Evolutionary conservation across 805 yeast species (phyloP).

Genomic region (Ogataea polymorpha): DNA sequence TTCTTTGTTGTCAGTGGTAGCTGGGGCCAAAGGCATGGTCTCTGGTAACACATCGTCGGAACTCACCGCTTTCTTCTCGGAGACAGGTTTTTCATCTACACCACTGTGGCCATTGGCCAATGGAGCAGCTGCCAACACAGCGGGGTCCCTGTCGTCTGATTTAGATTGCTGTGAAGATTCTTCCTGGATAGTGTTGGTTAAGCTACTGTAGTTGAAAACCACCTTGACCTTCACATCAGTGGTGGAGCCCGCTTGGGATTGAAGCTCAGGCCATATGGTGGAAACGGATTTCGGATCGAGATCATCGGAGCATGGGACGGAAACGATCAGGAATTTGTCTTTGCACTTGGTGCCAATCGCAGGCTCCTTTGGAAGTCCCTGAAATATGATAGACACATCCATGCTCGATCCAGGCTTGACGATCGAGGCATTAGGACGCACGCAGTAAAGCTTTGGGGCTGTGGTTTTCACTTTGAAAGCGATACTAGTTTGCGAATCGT

Average conservation of each 20-base stretch:
- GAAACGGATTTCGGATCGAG: slow-evolving; percentile 55
- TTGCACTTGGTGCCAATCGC: slow-evolving; percentile 71
- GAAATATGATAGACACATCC: slow-evolving; percentile 78
- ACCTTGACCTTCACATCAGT: slow-evolving; percentile 33
- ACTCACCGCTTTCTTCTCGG: background rate
- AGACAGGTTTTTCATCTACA: slow-evolving; percentile 1
- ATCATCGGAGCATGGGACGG: slow-evolving; percentile 69
- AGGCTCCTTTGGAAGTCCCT: slow-evolving; percentile 78
- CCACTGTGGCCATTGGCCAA: slow-evolving; percentile 9
- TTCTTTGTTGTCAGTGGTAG: slow-evolving; percentile 6
- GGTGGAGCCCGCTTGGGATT: slow-evolving; percentile 47
- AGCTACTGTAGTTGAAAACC: slow-evolving; percentile 28
- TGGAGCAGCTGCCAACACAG: slow-evolving; percentile 15
- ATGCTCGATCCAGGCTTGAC: slow-evolving; percentile 70
- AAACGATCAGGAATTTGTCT: slow-evolving; percentile 89
- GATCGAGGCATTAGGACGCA: slow-evolving; percentile 89
- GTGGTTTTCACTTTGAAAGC: slow-evolving; percentile 98
- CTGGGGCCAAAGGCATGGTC: slow-evolving; percentile 10
- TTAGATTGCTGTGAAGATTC: slow-evolving; percentile 24
- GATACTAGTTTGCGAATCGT: slow-evolving; percentile 51
- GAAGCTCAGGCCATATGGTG: slow-evolving; percentile 69
- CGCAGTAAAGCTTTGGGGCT: slow-evolving; percentile 93
- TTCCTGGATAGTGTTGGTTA: slow-evolving; percentile 32
- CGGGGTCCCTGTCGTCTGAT: slow-evolving; percentile 16
- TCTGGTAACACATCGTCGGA: slow-evolving; percentile 1